Evolutionary conservation across 345 rosid genomes (phyloP), one percentile per base, ranked within the genome.

Genomic region (Eucalyptus leucophloia): DNA sequence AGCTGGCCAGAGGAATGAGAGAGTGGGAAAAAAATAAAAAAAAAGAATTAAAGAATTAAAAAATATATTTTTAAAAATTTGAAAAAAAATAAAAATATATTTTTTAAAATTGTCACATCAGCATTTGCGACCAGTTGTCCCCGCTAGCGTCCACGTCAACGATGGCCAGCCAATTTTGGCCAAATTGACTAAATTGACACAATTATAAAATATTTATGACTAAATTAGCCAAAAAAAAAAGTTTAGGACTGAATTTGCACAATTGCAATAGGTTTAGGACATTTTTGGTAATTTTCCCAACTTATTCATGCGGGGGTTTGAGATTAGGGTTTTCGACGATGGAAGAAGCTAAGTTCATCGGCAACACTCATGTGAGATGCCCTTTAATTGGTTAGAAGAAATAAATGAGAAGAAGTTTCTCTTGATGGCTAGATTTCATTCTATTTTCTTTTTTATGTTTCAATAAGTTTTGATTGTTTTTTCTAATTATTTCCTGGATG

Each of bases 101-200:
- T 8, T 45, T 2, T 8, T 2, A 44, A 44, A 45, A 45, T 45
- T 9, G 47, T 4, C 47, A 45, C 47, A 9, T 45, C 4, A 45
- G 12, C 12, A 0, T 45, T 45, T 1, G 12, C 47, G 4, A 45
- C 4, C 4, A 9, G 12, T 3, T 45, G 12, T 45, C 47, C 11
- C 12, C 11, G 12, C 4, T 0, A 1, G 12, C 4, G 4, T 45
- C 47, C 12, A 45, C 12, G 4, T 45, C 4, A 45, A 3, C 12
- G 47, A 9, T 3, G 47, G 47, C 47, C 1, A 3, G 12, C 47
- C 47, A 45, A 45, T 45, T 45, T 45, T 45, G 47, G 12, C 1
- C 0, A 0, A 4, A 45, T 45, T 1, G 47, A 45, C 12, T 9
- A 1, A 45, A 45, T 45, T 45, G 12, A 3, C 47, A 45, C 12